phyloP scores from a whole-genome alignment of 2,329 filamentous ascomycete genomes.

The Colletotrichum sp. region DNA sequence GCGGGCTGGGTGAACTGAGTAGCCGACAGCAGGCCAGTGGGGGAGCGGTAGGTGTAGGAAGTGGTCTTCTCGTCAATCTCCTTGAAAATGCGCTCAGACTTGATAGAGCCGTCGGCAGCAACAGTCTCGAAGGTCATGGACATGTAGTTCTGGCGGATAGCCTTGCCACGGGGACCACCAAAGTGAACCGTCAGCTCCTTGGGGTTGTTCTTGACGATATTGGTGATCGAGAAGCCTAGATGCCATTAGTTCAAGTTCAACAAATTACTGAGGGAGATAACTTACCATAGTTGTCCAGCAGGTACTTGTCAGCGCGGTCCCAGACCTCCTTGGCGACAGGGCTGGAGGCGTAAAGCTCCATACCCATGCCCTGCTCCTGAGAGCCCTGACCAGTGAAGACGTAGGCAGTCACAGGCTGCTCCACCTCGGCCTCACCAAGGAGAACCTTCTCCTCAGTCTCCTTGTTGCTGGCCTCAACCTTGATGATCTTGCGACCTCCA shows the following conservation, averaged over 20 bases:
- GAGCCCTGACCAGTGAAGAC: constrained; percentile 98
- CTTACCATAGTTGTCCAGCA: constrained; percentile 97
- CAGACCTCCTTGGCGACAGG: constrained; percentile 95
- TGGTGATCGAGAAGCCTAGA: constrained; percentile 89
- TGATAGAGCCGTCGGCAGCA: constrained; percentile 86
- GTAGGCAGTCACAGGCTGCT: constrained; percentile 95
- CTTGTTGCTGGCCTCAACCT: constrained; percentile 94
- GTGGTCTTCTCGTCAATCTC: constrained; percentile 91
- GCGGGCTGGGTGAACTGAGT: constrained; percentile 99
- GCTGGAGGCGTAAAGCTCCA: constrained; percentile 96
- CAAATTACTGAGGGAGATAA: constrained; percentile 14
- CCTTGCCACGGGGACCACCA: constrained; percentile 94
- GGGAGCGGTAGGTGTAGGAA: constrained; percentile 96
- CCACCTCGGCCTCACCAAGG: constrained; percentile 93
- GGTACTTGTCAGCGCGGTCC: constrained; percentile 97
- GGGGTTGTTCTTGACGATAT: constrained; percentile 99
- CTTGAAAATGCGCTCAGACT: constrained; percentile 99
- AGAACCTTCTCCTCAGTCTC: constrained; percentile 97
- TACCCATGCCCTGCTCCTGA: constrained; percentile 99
- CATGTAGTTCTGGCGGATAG: constrained; percentile 99
- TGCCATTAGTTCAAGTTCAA: background rate
- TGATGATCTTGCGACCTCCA: constrained; percentile 97
- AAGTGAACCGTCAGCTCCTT: constrained; percentile 99
- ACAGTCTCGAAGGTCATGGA: constrained; percentile 99
- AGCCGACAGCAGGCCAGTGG: constrained; percentile 90